Percentiles rank a stretch among this genome's conserved stretches.
These are phyloP conservation scores for Penicillium egyptiacum DNA, from an alignment of 495 filamentous ascomycete species.

Conservation along the genomic window DNA sequence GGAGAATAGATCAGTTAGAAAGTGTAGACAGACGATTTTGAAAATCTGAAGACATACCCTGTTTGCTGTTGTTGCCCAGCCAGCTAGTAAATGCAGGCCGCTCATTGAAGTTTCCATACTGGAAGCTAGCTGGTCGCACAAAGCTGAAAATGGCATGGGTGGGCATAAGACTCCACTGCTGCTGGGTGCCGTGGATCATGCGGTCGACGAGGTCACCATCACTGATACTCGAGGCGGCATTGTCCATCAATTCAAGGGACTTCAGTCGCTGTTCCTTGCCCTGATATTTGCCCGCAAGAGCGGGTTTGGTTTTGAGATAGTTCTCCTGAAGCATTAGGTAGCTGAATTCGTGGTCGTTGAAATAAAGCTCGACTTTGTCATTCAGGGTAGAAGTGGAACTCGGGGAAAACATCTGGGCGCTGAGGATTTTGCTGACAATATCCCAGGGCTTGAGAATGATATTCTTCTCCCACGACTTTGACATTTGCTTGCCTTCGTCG, in stretches of 20 bases:
- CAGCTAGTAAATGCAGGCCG: conserved; percentile 75
- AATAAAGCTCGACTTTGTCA: conserved; percentile 98
- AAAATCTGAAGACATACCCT: conserved; percentile 47
- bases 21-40: neutral
- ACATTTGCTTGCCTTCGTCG: conserved; percentile 84
- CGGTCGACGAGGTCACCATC: conserved; percentile 95
- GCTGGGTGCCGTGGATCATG: conserved; percentile 97
- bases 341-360: conserved; percentile 98
- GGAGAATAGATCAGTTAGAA: conserved; percentile 17
- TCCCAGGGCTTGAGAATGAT: conserved; percentile 97
- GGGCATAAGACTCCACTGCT: conserved; percentile 98
- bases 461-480: conserved; percentile 97
- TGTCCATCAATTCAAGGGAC: conserved; percentile 75
- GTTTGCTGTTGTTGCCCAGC: conserved; percentile 93
- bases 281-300: conserved; percentile 53
- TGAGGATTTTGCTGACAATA: conserved; percentile 89
- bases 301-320: conserved; percentile 80
- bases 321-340: conserved; percentile 98
- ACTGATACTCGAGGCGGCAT: conserved; percentile 91
- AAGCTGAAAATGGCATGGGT: conserved; percentile 96
- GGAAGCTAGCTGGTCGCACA: conserved; percentile 85
- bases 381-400: conserved; percentile 82
- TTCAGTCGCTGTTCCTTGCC: conserved; percentile 74
- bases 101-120: conserved; percentile 69
- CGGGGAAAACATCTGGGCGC: conserved; percentile 77